Base-by-base conservation (phyloP, 495 filamentous ascomycete species). In the Talaromyces trachyspermus region DNA sequence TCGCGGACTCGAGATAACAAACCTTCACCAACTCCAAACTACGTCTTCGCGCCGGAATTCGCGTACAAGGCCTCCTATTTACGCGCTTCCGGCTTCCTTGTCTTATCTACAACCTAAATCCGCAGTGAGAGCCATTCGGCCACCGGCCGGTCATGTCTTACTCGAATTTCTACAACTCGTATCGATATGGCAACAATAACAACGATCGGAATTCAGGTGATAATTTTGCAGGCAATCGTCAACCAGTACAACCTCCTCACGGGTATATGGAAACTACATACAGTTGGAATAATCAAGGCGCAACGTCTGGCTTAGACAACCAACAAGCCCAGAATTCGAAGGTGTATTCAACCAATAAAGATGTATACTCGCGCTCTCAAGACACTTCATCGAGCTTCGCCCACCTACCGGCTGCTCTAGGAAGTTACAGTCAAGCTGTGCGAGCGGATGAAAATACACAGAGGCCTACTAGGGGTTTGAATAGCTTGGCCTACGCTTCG, bases 221-320 rank as follows among this genome's bases (percentile, higher is more conserved):
- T 15, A 11, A 37, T 6, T 37, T 15, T 15, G 6, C 33, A 24
- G 19, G 44, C 27, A 46, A 36, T 19, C 44, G 30, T 15, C 44
- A 46, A 30, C 44, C 44, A 10, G 30, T 46, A 32, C 44, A 46
- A 17, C 44, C 43, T 36, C 44, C 44, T 8, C 44, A 36, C 9
- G 32, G 44, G 12, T 46, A 46, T 37, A 37, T 46, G 20, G 29
- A 46, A 37, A 30, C 44, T 11, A 35, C 11, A 0, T 46, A 37
- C 12, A 19, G 19, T 15, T 37, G 44, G 44, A 46, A 46, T 24
- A 46, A 26, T 33, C 44, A 46, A 26, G 26, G 26, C 5, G 30
- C 44, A 20, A 35, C 33, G 33, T 15, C 33, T n/a, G 1, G 33
- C 19, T 17, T n/a, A 8, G 19, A 17, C 14, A 37, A 37, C 14